phyloP scores from a whole-genome alignment of 495 filamentous ascomycete species.

The Aspergillus avenaceus region DNA sequence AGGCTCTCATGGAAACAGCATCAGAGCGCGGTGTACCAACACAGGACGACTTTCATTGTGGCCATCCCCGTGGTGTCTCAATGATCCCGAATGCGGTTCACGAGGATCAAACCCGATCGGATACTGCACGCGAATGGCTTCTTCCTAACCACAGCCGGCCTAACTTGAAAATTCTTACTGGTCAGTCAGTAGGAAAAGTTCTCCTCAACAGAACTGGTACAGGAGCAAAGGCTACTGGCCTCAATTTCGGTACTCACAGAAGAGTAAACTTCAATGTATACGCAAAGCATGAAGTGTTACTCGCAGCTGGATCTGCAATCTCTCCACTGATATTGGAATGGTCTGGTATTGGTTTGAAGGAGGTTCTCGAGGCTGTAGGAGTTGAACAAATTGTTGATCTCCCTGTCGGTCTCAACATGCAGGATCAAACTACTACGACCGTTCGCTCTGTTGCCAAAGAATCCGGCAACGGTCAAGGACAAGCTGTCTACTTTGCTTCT shows the following conservation, averaged over 20 bases:
- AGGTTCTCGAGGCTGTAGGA: slow-evolving; percentile 38
- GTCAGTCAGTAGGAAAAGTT: slow-evolving; percentile 39
- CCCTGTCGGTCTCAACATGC: slow-evolving; percentile 46
- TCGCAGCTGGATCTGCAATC: slow-evolving; percentile 53
- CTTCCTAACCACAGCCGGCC: slow-evolving; percentile 35
- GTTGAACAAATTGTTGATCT: slow-evolving; percentile 49
- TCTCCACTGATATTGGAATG: slow-evolving; percentile 49
- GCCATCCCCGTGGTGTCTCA: slow-evolving; percentile 23
- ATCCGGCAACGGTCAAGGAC: slow-evolving; percentile 16
- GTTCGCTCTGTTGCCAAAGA: slow-evolving; percentile 9
- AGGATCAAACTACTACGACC: slow-evolving; percentile 34
- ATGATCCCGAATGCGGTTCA: slow-evolving; percentile 23
- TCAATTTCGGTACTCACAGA: slow-evolving; percentile 32
- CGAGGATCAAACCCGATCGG: slow-evolving; percentile 18
- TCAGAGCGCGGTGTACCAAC: slow-evolving; percentile 11
- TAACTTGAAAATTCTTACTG: slow-evolving; percentile 44
- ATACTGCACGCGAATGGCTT: slow-evolving; percentile 49
- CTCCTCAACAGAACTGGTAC: slow-evolving; percentile 21
- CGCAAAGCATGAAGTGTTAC: slow-evolving; percentile 47
- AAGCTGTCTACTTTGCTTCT: slow-evolving; percentile 25
- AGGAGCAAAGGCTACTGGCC: slow-evolving; percentile 16
- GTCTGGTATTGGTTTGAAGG: slow-evolving; percentile 35
- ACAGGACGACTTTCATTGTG: slow-evolving; percentile 20
- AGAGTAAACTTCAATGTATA: slow-evolving; percentile 24
- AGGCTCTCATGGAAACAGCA: slow-evolving; percentile 20